These are phyloP conservation scores for Candida hispaniensis DNA, from an alignment of 805 yeast genomes.

Conservation along the genomic window DNA sequence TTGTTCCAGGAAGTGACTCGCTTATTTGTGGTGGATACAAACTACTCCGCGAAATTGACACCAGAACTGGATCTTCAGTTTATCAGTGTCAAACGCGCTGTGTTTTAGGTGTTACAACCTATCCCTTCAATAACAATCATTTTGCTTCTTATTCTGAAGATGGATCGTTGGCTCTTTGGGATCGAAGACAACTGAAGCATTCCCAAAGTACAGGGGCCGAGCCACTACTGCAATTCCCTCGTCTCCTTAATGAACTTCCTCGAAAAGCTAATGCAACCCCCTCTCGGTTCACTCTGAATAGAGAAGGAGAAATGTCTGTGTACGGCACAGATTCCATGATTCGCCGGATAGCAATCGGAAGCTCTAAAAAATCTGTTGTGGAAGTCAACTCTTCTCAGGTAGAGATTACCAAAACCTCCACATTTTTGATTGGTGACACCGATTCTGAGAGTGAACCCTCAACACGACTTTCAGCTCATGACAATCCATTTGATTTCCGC, in stretches of 20 bases:
- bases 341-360: constrained; percentile 3
- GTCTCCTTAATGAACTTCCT: constrained; percentile 21
- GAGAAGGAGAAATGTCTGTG: constrained; percentile 66
- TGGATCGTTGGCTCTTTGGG: constrained; percentile 66
- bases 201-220: constrained; percentile 14
- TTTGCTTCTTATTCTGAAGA: constrained; percentile 75
- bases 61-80: constrained; percentile 41
- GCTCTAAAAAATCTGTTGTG: background rate
- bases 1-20: constrained; percentile 40
- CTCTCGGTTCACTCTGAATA: constrained; percentile 38
- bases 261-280: constrained; percentile 20
- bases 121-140: constrained; percentile 53
- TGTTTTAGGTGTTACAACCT: constrained; percentile 55
- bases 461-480: too few species aligned
- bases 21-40: constrained; percentile 70
- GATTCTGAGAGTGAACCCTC: constrained; percentile 3
- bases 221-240: constrained; percentile 20
- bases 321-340: constrained; percentile 9
- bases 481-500: constrained; percentile 13
- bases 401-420: too few species aligned
- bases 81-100: constrained; percentile 68
- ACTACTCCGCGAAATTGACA: constrained; percentile 65
- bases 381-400: constrained; percentile 3
- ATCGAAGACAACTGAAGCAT: constrained; percentile 26
- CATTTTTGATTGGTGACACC: too few species aligned